A percentile compares a stretch with the other conserved stretches of the same genome.
phyloP scores from a whole-genome alignment of 2,329 filamentous ascomycete species.

The Phialocephala sp. region DNA sequence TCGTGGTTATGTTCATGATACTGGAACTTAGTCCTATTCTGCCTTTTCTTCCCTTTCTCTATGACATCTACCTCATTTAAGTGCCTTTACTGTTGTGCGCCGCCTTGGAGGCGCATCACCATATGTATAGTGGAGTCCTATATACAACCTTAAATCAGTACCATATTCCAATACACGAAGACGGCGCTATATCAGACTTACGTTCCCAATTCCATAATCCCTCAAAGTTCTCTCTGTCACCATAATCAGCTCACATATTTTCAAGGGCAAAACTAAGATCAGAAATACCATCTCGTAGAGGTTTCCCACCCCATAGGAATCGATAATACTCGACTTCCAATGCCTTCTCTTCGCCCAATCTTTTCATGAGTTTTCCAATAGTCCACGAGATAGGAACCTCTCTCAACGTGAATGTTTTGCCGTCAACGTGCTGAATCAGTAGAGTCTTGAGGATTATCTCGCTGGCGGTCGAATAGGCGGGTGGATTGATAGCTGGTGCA shows the following conservation, averaged over 20 bases:
- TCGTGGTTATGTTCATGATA: background rate
- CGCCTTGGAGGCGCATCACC: constrained; percentile 15
- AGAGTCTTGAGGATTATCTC: constrained; percentile 17
- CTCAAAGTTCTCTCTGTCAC: constrained; percentile 14
- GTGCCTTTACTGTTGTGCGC: background rate
- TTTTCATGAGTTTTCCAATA: constrained; percentile 14
- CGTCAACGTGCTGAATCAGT: constrained; percentile 18
- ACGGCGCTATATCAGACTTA: background rate
- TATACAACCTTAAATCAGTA: background rate
- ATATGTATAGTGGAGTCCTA: constrained; percentile 19
- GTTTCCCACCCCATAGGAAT: constrained; percentile 19
- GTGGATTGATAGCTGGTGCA: constrained; percentile 11
- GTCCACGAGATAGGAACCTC: constrained; percentile 14
- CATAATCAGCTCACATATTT: background rate
- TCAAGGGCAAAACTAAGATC: background rate
- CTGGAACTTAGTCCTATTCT: too few relatives aligned
- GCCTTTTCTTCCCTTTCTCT: too few relatives aligned
- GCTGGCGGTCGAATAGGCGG: constrained; percentile 9
- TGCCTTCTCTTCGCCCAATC: constrained; percentile 14
- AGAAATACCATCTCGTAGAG: constrained; percentile 15
- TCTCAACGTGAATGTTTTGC: constrained; percentile 8
- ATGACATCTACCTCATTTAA: too few relatives aligned
- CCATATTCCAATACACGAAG: background rate
- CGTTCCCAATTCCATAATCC: constrained; percentile 17
- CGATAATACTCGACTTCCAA: constrained; percentile 15